Evolutionary conservation across 2,329 filamentous ascomycete species (phyloP).

Genomic region (Didymella exigua): DNA sequence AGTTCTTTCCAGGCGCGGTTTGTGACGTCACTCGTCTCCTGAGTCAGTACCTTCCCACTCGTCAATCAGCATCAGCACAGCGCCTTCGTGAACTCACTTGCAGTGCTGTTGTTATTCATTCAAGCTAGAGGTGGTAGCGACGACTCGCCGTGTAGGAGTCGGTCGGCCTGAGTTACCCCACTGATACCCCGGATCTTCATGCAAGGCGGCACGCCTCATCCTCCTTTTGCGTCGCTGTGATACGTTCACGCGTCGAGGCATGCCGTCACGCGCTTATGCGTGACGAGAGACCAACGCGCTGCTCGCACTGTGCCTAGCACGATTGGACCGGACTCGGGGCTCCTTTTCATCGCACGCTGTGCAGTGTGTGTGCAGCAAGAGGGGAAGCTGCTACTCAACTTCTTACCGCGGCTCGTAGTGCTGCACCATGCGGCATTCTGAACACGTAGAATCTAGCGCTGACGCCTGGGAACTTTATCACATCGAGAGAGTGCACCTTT

Average conservation of each 20-base stretch:
- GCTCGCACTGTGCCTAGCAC: background rate
- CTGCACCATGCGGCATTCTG: background rate
- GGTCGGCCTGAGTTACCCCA: slow-evolving; percentile 7
- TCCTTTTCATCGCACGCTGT: background rate
- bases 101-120: background rate
- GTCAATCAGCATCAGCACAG: background rate
- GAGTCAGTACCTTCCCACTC: no score
- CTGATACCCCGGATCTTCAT: slow-evolving; percentile 9
- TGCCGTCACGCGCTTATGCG: background rate
- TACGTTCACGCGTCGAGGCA: background rate
- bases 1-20: no score
- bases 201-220: slow-evolving; percentile 1
- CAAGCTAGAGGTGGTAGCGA: background rate
- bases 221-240: slow-evolving; percentile 4
- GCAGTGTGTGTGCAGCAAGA: background rate
- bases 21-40: no score
- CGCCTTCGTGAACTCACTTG: no score
- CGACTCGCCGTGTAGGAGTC: slow-evolving; percentile 5
- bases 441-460: background rate
- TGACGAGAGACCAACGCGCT: background rate
- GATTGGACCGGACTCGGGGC: slow-evolving; percentile 5
- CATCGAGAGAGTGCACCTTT: background rate
- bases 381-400: slow-evolving; percentile 1
- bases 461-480: background rate
- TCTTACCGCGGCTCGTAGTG: background rate